Evolutionary conservation across 352 stramenopile species (phyloP), one percentile per base, ranked within the genome.

Genomic region (Albugo laibachii): DNA sequence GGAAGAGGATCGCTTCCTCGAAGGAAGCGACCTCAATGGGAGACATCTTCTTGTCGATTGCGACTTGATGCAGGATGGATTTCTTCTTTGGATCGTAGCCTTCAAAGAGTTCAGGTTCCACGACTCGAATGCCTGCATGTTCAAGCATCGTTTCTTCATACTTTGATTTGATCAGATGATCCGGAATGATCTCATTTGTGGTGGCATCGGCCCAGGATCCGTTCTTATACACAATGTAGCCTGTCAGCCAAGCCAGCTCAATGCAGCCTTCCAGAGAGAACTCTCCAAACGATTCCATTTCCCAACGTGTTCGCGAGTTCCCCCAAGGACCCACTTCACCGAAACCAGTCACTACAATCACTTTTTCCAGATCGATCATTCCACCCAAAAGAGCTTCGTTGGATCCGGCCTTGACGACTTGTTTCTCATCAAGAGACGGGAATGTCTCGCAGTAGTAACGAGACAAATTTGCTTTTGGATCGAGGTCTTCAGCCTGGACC

Each of bases 231-330:
- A 65, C 54, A 48, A 93, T 92, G 50, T 68, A 70, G 14, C 80
- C 79, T 3, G 75, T 85, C 15, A 92, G 41, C 80, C 79, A 93
- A 13, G 79, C 80, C 11, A 93, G 45, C 49, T 93, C 80, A 44
- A 93, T 84, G 50, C 73, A 83, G 15, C 80, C 80, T 74, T 93
- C 79, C 13, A 93, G 53, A 20, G 80, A 93, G 53, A 93, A 91
- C 53, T 88, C 66, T 40, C 80, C 80, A 56, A 69, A 92, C 45
- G 74, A 85, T 55, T 93, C 80, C 73, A 93, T 92, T 61, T 93
- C 80, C 80, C 80, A 93, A 6, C 76, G 73, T 19, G 79, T 91
- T 19, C 79, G 79, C 13, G 77, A 65, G 48, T 82, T 92, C 21
- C 80, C 80, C 67, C 70, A 93, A 38, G 80, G 80, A 39, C 80